phyloP scores from a whole-genome alignment of 345 rosid species.

The Boechera retrofracta region DNA sequence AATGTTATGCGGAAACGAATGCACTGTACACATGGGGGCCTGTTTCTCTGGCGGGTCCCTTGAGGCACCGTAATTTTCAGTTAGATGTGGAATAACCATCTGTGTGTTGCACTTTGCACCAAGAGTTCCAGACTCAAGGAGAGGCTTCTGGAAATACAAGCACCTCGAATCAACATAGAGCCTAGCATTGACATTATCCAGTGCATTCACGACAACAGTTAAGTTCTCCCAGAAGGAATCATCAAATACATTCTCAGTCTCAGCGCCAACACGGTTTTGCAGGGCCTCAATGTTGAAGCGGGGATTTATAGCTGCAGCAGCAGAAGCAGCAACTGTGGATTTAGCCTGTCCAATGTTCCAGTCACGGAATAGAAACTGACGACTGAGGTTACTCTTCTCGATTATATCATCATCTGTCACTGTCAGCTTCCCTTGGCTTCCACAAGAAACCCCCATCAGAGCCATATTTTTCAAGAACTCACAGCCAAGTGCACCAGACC shows the following conservation, averaged over 20 bases:
- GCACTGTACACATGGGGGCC: constrained; percentile 99
- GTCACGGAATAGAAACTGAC: constrained; percentile 98
- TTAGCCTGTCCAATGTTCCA: constrained; percentile 99
- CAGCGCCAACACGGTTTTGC: constrained; percentile 95
- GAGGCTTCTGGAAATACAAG: constrained; percentile 98
- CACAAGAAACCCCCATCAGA: constrained; percentile 95
- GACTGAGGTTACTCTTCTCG: constrained; percentile 98
- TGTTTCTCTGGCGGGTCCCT: constrained; percentile 99
- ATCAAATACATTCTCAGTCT: constrained; percentile 91
- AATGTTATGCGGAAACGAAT: constrained; percentile 98
- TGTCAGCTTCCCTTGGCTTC: constrained; percentile 77
- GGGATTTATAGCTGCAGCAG: constrained; percentile 82
- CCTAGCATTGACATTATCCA: constrained; percentile 97
- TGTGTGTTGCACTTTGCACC: constrained; percentile 99
- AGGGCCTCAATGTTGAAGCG: constrained; percentile 77
- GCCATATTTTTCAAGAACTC: constrained; percentile 95
- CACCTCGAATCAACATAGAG: constrained; percentile 97
- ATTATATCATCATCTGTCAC: constrained; percentile 99
- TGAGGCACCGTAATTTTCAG: constrained; percentile 99
- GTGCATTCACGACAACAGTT: constrained; percentile 81
- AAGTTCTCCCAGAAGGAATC: constrained; percentile 94
- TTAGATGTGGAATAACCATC: constrained; percentile 96
- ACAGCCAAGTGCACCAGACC: constrained; percentile 99
- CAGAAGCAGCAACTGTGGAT: constrained; percentile 97
- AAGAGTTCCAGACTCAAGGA: constrained; percentile 98